Evolutionary conservation across 495 filamentous ascomycete genomes (phyloP), one percentile per base, ranked within the genome.

Genomic region (Penicillium fimorum): DNA sequence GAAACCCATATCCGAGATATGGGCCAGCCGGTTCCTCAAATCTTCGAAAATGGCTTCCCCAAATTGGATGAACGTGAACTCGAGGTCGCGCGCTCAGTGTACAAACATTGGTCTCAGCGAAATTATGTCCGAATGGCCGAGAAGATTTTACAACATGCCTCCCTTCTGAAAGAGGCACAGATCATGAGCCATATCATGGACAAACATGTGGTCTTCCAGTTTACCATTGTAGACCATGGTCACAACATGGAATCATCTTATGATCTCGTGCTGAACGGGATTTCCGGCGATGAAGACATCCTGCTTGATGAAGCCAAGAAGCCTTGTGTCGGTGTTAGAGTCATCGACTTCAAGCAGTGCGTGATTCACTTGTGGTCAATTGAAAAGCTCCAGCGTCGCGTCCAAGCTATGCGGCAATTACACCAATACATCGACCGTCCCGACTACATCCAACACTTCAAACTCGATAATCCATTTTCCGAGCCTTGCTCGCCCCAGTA

Each of bases 121-220:
- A 91, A 86, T 61, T 96, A 95, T 60, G 89, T 97, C 47, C 86
- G 86, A 50, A 96, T 99, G 89, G 91, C 92, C n/a, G 94, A 97
- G 70, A 85, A 87, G 13, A 84, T 97, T 29, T 70, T 98, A 24
- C 90, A 95, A 61, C 84, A 95, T 71, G 93, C 93, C 8, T 84
- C 88, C 12, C 84, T 84, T 35, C 72, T 97, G 40, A 98, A 98
- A 70, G 94, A 98, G 69, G 95, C 93, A 4, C 94, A 98, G 68
- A 85, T 98, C 47, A 93, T 98, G 89, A 97, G 95, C 73, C 91
- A 96, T 56, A 91, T 92, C 58, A 89, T 98, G 81, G 91, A 94
- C 62, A 94, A 96, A 73, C 85, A 85, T 59, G 87, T 96, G 15
- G 89, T 93, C 33, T 98, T 98, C 72, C 94, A 98, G 71, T 97